Evolutionary conservation across 148 eudicot species (phyloP).

Genomic region (Rhododendron ferrugineum): DNA sequence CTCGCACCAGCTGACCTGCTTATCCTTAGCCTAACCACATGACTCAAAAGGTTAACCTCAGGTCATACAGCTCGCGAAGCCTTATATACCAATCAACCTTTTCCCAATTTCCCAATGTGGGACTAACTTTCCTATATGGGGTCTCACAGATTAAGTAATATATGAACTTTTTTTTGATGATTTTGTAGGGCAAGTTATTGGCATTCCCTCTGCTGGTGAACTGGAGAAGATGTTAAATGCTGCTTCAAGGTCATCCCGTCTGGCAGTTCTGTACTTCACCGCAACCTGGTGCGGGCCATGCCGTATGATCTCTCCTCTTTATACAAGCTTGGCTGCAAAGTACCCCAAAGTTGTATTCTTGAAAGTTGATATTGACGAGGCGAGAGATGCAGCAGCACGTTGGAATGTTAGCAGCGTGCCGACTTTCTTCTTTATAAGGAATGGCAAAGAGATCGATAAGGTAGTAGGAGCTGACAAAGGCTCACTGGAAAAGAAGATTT

Average conservation of each 20-base stretch:
- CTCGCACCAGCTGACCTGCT: no score
- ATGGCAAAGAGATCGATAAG: slow-evolving; percentile 52
- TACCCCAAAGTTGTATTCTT: slow-evolving; percentile 45
- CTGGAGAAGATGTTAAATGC: slow-evolving; percentile 41
- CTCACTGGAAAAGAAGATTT: slow-evolving; percentile 50
- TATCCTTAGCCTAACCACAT: no score
- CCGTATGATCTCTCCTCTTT: slow-evolving; percentile 50
- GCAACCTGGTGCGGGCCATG: slow-evolving; percentile 85
- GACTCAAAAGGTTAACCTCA: no score
- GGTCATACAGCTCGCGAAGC: no score
- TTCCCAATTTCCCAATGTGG: no score
- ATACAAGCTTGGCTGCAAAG: slow-evolving; percentile 42
- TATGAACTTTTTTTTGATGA: background rate
- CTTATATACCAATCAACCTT: no score
- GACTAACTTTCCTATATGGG: no score
- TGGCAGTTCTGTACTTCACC: slow-evolving; percentile 58
- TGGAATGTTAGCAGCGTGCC: slow-evolving; percentile 65
- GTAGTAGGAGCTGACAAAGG: slow-evolving; percentile 56
- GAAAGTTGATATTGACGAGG: slow-evolving; percentile 63
- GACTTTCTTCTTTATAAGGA: slow-evolving; percentile 45
- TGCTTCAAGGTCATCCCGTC: slow-evolving; percentile 39
- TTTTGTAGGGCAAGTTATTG: slow-evolving; percentile 51
- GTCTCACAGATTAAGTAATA: no score
- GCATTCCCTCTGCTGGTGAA: slow-evolving; percentile 35
- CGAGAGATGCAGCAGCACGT: slow-evolving; percentile 44